These are phyloP conservation scores for Nakazawaea ernobii DNA, from an alignment of 805 yeast genomes.

Conservation along the genomic window DNA sequence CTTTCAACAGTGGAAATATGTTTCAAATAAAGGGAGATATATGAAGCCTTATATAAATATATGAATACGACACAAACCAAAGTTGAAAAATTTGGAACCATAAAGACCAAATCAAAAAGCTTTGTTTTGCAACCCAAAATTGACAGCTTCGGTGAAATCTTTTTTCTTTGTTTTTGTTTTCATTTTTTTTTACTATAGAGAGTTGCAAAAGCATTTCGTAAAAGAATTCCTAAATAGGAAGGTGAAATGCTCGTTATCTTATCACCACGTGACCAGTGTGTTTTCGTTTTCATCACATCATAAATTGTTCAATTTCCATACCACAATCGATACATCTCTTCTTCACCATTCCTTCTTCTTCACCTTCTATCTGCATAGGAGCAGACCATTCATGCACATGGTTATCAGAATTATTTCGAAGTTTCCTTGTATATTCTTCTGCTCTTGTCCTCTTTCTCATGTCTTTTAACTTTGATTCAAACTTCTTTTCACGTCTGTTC, in stretches of 20 bases:
- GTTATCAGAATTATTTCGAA: conserved; percentile 48
- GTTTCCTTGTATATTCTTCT: conserved; percentile 71
- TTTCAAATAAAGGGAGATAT: not conserved
- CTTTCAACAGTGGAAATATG: not conserved
- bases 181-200: not conserved
- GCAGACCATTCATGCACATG: conserved; percentile 77
- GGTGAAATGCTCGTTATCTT: not conserved
- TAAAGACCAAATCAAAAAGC: too few species aligned
- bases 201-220: not conserved
- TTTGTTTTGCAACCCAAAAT: too few species aligned
- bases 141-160: not conserved
- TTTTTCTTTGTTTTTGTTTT: not conserved
- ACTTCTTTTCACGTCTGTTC: conserved; percentile 70
- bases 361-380: conserved; percentile 34
- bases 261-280: not conserved
- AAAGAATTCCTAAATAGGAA: not conserved
- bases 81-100: too few species aligned
- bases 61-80: too few species aligned
- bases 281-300: conserved; percentile 24
- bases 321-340: conserved; percentile 79
- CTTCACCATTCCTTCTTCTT: conserved; percentile 34
- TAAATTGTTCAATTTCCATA: conserved; percentile 73
- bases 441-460: conserved; percentile 93
- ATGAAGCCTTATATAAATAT: too few species aligned
- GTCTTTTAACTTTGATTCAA: conserved; percentile 69